Conservation (phyloP, 495 filamentous ascomycete species). For the Hamigera avellanea region DNA sequence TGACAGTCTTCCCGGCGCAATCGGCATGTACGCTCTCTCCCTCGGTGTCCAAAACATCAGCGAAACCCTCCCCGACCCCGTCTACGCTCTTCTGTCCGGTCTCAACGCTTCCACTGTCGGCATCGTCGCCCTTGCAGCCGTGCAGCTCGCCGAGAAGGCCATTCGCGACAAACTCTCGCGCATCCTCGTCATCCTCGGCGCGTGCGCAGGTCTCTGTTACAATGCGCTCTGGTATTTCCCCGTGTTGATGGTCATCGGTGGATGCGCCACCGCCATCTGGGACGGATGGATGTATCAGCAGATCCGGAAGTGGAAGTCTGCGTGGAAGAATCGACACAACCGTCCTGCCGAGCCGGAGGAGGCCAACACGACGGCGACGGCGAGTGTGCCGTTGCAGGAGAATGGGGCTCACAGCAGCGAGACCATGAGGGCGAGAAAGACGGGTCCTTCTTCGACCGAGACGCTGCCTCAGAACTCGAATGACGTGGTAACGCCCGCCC, state of each 20-base stretch:
- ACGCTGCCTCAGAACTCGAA: not conserved
- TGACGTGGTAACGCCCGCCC: not conserved
- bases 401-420: conserved; percentile 1
- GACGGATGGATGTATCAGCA: conserved; percentile 45
- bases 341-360: no score
- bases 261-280: conserved; percentile 43
- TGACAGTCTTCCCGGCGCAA: conserved; percentile 55
- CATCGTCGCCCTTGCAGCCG: conserved; percentile 66
- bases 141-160: conserved; percentile 61
- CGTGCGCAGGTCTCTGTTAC: conserved; percentile 58
- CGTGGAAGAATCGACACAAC: conserved; percentile 11
- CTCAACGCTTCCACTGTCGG: conserved; percentile 73
- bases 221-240: conserved; percentile 80
- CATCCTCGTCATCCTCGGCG: conserved; percentile 58
- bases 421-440: conserved; percentile 8
- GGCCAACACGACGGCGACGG: conserved; percentile 2
- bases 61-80: conserved; percentile 48
- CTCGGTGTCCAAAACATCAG: conserved; percentile 54
- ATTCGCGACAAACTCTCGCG: conserved; percentile 63
- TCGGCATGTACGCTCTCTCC: conserved; percentile 65
- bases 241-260: conserved; percentile 50
- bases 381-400: conserved; percentile 2
- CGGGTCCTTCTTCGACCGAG: not conserved
- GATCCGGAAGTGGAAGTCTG: conserved; percentile 11
- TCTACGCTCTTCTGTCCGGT: conserved; percentile 67